Evolutionary conservation across 805 yeast genomes (phyloP).

Genomic region (Candida parachauliodes): DNA sequence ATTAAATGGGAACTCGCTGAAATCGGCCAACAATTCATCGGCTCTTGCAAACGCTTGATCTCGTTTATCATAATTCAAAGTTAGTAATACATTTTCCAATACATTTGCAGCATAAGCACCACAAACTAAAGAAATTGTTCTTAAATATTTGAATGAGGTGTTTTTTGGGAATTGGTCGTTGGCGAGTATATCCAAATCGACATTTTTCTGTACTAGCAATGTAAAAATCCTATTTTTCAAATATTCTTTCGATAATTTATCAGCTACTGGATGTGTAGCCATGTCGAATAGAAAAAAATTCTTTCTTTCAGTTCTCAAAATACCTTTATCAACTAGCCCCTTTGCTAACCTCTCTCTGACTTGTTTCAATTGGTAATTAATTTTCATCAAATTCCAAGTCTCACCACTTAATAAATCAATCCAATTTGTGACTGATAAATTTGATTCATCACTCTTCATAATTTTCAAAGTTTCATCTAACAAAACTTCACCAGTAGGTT

Average conservation of each 20-base stretch:
- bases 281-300: slow-evolving; percentile 92
- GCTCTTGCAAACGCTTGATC: slow-evolving; percentile 92
- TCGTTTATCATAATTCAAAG: slow-evolving; percentile 79
- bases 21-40: slow-evolving; percentile 84
- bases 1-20: slow-evolving; percentile 79
- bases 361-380: slow-evolving; percentile 92
- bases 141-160: slow-evolving; percentile 63
- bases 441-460: slow-evolving; percentile 80
- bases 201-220: slow-evolving; percentile 68
- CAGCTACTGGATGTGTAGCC: slow-evolving; percentile 98
- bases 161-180: slow-evolving; percentile 65
- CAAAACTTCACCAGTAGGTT: slow-evolving; percentile 90
- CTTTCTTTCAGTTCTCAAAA: slow-evolving; percentile 91
- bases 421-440: slow-evolving; percentile 82
- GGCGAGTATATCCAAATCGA: slow-evolving; percentile 38
- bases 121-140: slow-evolving; percentile 79
- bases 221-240: slow-evolving; percentile 69
- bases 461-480: slow-evolving; percentile 89
- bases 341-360: slow-evolving; percentile 95
- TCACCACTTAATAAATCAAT: slow-evolving; percentile 91
- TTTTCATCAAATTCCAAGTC: slow-evolving; percentile 95
- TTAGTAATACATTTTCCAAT: slow-evolving; percentile 78
- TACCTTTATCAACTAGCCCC: slow-evolving; percentile 96
- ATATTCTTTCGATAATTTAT: slow-evolving; percentile 77
- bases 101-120: slow-evolving; percentile 96